phyloP scores from a whole-genome alignment of 2,329 filamentous ascomycete genomes.

The Penicillium sclerotiorum region DNA sequence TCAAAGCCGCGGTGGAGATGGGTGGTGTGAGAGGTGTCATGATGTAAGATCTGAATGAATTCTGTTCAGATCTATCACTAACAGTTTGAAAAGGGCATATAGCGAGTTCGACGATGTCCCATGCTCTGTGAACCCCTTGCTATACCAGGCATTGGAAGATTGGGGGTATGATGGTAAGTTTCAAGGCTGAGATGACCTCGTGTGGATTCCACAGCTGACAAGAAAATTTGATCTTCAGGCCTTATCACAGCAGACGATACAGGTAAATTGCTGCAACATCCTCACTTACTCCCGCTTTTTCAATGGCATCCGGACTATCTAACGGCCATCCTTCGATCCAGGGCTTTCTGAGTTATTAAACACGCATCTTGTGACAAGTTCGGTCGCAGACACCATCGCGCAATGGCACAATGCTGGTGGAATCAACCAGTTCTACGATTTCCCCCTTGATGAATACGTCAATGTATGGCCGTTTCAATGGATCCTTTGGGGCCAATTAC shows the following conservation, averaged over 20 bases:
- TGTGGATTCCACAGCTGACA: background rate
- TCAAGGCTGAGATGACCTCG: background rate
- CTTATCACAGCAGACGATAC: constrained; percentile 11
- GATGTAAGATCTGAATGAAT: constrained; percentile 36
- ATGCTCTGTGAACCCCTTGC: constrained; percentile 3
- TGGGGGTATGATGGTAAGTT: constrained; percentile 11
- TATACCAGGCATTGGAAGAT: constrained; percentile 40
- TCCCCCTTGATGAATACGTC: constrained; percentile 43
- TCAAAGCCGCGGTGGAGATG: constrained; percentile 48
- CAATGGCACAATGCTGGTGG: constrained; percentile 52
- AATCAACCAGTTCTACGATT: constrained; percentile 53
- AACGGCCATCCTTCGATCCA: too few relatives aligned
- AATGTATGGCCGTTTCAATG: constrained; percentile 22
- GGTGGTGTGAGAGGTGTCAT: constrained; percentile 48
- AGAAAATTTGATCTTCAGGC: too few relatives aligned
- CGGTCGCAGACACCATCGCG: constrained; percentile 43
- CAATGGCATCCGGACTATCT: too few relatives aligned
- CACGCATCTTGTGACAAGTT: constrained; percentile 41
- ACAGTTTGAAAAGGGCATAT: constrained; percentile 4
- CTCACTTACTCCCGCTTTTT: too few relatives aligned
- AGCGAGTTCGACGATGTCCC: constrained; percentile 13
- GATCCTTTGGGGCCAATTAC: background rate
- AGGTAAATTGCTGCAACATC: too few relatives aligned
- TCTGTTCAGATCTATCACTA: background rate
- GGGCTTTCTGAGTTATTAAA: constrained; percentile 7